Conservation (phyloP, 345 rosid genomes). For the Gossypium thurberi region DNA sequence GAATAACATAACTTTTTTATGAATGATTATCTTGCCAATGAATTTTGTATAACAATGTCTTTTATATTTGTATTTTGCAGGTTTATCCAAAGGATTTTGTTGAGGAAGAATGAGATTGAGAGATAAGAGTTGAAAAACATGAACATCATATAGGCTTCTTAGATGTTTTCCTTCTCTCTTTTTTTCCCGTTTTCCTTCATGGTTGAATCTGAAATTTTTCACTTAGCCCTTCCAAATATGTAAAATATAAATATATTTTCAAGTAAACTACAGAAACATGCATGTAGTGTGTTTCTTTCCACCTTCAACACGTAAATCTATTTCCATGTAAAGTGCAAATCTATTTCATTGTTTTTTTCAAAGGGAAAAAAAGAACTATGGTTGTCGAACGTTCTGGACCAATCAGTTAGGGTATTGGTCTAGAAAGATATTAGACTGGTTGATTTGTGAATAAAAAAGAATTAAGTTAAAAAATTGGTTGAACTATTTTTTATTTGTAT, state of each 20-base stretch:
- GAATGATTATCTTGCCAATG: background rate
- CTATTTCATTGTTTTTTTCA: too few relatives aligned
- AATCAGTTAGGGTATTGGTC: too few relatives aligned
- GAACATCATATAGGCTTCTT: background rate
- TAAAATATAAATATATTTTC: background rate
- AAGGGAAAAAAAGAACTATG: too few relatives aligned
- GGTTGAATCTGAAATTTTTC: too few relatives aligned
- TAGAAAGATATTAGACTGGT: too few relatives aligned
- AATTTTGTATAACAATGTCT: background rate
- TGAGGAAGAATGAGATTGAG: background rate
- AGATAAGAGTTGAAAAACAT: background rate
- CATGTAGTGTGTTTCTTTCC: background rate
- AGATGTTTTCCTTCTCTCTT: background rate
- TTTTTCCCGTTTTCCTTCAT: too few relatives aligned
- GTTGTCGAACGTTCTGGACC: too few relatives aligned
- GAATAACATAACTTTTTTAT: background rate
- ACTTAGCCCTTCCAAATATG: background rate
- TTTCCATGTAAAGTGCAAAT: too few relatives aligned
- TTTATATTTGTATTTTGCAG: constrained; percentile 8
- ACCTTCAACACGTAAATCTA: too few relatives aligned
- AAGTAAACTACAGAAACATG: background rate
- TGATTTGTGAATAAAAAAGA: too few relatives aligned
- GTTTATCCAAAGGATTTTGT: constrained; percentile 18
- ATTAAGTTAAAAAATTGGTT: too few relatives aligned
- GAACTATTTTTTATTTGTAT: too few relatives aligned